Base-by-base conservation (phyloP, 2,329 filamentous ascomycete genomes). In the Tetracladium maxilliforme region DNA sequence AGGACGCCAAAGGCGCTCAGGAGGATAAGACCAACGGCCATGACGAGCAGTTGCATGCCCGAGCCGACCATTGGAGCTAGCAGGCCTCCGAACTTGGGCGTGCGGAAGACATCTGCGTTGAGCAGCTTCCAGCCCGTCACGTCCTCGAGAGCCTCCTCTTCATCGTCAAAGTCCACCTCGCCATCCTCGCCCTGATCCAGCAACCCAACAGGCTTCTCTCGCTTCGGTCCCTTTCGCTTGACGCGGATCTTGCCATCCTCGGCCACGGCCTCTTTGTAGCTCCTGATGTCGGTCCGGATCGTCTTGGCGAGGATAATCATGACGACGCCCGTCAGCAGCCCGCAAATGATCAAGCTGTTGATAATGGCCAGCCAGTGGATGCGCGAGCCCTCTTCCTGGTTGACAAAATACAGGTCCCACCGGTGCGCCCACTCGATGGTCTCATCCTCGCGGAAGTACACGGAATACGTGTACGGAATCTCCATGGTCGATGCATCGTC, bases 331-430 rank as follows among this genome's bases (percentile, higher is more conserved):
- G 79, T 84, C 21, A 92, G 56, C 18, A 90, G 57, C 6, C 76
- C 76, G 24, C 77, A 81, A 36, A 92, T 90, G 35, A 84, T 75
- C 35, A 92, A 51, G 1, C 82, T 90, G 52, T 92, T 92, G 48
- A 90, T 51, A 34, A 92, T 87, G 18, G 83, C 82, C 28, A 92
- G 61, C 80, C 82, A 92, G 45, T 92, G 83, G 14, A 87, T 81
- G 43, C 71, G 73, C 14, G 70, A 74, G 22, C 78, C 79, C 36
- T 87, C 80, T 30, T 82, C 76, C 43, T 90, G 80, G 46, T 87
- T 84, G 31, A 78, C 79, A 52, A 92, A 92, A 49, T 92, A 92
- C 27, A 87, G 56, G 41, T 92, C 80, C 83, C 84, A 93, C 27
- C 83, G 69, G 38, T 75, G 81, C 29, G 63, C 60, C 84, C 84